Evolutionary conservation across 352 stramenopile species (phyloP).

Genomic region (Globisporangium megalacanthum): DNA sequence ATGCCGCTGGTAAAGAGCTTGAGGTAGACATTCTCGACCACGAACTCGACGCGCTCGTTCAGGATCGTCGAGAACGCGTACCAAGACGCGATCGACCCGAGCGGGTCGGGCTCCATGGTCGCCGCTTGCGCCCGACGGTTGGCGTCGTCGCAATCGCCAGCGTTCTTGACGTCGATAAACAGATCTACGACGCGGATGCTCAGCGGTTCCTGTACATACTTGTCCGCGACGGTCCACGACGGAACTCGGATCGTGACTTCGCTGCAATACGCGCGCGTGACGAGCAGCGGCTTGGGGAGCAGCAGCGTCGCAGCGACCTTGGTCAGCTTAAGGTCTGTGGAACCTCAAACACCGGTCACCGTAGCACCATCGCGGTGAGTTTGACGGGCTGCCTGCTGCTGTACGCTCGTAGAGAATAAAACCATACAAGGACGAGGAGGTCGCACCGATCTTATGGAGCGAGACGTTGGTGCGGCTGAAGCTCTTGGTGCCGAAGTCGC

Average conservation of each 20-base stretch:
- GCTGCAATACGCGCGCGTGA: slow-evolving; percentile 44
- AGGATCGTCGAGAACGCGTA: slow-evolving; percentile 52
- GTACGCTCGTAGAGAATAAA: neutral
- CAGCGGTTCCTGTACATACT: slow-evolving; percentile 49
- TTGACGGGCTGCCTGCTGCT: neutral
- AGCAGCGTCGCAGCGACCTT: slow-evolving; percentile 42
- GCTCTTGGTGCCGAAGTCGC: slow-evolving; percentile 44
- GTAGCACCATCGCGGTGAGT: neutral
- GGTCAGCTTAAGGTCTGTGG: slow-evolving; percentile 58
- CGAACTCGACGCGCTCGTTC: slow-evolving; percentile 38
- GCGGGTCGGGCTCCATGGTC: slow-evolving; percentile 42
- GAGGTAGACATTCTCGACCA: slow-evolving; percentile 45
- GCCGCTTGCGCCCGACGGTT: slow-evolving; percentile 27
- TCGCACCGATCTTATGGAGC: slow-evolving; percentile 39
- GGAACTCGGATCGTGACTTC: slow-evolving; percentile 54
- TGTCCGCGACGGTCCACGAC: slow-evolving; percentile 46
- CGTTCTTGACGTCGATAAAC: slow-evolving; percentile 41
- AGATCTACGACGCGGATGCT: slow-evolving; percentile 41
- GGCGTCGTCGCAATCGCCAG: slow-evolving; percentile 41
- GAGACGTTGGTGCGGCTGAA: slow-evolving; percentile 42
- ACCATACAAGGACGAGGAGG: neutral
- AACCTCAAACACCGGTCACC: neutral
- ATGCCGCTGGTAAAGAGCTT: slow-evolving; percentile 39
- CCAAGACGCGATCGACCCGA: slow-evolving; percentile 58
- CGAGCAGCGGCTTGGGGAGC: slow-evolving; percentile 38